Conservation (phyloP, 352 stramenopile species). For the Phytophthora melonis region DNA sequence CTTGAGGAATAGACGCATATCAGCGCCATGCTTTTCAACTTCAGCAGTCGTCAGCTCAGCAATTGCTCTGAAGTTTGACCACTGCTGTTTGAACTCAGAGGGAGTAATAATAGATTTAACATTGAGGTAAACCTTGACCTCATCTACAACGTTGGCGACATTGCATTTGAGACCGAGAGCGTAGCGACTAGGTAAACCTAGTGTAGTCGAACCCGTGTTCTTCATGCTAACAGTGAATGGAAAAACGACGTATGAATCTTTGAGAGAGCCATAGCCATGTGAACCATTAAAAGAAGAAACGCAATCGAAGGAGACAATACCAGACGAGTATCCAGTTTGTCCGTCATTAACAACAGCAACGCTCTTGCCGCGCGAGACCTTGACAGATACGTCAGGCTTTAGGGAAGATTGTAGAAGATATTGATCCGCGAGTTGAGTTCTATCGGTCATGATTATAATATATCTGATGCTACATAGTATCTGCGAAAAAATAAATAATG, state of each 20-base stretch:
- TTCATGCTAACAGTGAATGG: background rate
- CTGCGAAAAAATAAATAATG: background rate
- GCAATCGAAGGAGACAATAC: background rate
- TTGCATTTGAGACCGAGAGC: background rate
- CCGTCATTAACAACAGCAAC: too few relatives aligned
- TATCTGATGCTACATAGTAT: background rate
- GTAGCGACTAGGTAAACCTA: background rate
- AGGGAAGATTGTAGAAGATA: too few relatives aligned
- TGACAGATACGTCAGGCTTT: too few relatives aligned
- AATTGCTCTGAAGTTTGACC: background rate
- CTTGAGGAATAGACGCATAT: slow-evolving; percentile 1
- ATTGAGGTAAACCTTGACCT: slow-evolving; percentile 1
- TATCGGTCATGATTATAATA: background rate
- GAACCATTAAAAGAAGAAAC: background rate
- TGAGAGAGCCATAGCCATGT: background rate
- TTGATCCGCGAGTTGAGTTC: too few relatives aligned
- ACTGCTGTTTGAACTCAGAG: background rate
- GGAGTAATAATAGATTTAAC: background rate
- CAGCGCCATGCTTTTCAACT: slow-evolving; percentile 2
- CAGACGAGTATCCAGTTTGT: too few relatives aligned
- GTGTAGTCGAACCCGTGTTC: too few relatives aligned
- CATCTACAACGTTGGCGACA: too few relatives aligned
- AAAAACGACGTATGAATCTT: background rate
- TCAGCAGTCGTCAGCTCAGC: background rate
- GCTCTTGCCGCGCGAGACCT: too few relatives aligned